Evolutionary conservation across 2,329 filamentous ascomycete genomes (phyloP).

Genomic region (Fusarium sp.): DNA sequence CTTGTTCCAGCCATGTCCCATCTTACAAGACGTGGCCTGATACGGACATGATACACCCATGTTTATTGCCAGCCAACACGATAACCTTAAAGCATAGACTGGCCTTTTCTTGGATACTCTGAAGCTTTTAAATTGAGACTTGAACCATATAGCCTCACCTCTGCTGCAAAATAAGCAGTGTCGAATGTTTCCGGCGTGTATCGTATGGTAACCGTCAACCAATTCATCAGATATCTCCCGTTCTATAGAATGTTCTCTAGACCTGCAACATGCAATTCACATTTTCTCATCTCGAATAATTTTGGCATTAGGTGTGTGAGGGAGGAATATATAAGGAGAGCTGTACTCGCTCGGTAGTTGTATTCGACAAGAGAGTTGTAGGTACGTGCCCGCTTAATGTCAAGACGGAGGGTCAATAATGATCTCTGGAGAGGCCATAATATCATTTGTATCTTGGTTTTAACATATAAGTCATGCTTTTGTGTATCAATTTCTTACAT

Average conservation of each 20-base stretch:
- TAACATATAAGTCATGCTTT: no score
- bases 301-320: not conserved
- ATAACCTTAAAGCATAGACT: not conserved
- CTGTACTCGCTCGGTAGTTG: not conserved
- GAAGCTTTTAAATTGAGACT: not conserved
- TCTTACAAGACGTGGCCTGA: not conserved
- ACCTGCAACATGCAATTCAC: not conserved
- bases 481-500: not conserved
- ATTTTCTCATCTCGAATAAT: not conserved
- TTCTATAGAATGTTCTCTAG: not conserved
- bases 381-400: not conserved
- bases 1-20: not conserved
- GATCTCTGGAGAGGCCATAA: not conserved
- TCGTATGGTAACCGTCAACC: not conserved
- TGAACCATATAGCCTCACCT: not conserved
- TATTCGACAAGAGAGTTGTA: not conserved
- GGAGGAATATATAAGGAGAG: not conserved
- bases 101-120: not conserved
- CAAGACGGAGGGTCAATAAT: not conserved
- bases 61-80: not conserved
- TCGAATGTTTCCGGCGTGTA: not conserved
- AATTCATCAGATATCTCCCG: not conserved
- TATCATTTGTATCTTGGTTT: not conserved
- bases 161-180: not conserved
- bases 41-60: not conserved